Evolutionary conservation across 2,329 filamentous ascomycete species (phyloP).

Genomic region (Colletotrichum camelliae): DNA sequence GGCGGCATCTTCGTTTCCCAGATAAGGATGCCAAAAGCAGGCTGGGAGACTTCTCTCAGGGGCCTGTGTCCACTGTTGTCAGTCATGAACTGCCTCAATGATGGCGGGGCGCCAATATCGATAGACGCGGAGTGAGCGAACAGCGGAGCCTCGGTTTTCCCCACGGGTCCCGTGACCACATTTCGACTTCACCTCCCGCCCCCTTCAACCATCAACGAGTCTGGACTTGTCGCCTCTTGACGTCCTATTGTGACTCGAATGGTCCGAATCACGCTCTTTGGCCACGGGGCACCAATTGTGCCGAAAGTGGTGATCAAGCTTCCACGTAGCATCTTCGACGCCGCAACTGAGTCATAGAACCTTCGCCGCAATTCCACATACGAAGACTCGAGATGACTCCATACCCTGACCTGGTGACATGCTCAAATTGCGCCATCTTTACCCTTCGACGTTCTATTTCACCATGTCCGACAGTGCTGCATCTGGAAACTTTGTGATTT

Average conservation of each 20-base stretch:
- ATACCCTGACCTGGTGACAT: background rate
- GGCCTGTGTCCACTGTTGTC: background rate
- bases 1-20: background rate
- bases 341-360: background rate
- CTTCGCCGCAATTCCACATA: background rate
- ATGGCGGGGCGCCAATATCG: background rate
- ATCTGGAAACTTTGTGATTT: background rate
- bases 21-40: background rate
- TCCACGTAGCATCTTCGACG: background rate
- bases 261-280: background rate
- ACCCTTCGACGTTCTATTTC: background rate
- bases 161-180: conserved; percentile 6
- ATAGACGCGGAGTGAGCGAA: background rate
- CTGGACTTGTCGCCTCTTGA: background rate
- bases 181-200: background rate
- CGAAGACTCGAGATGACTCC: background rate
- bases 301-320: background rate
- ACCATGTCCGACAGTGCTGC: background rate
- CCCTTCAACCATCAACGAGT: background rate
- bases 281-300: background rate
- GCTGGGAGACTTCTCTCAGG: background rate
- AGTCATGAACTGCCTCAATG: background rate
- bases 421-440: background rate
- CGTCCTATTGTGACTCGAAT: background rate
- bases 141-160: background rate